Evolutionary conservation across 257 asterid genomes (phyloP).

Genomic region (Mentha longifolia): DNA sequence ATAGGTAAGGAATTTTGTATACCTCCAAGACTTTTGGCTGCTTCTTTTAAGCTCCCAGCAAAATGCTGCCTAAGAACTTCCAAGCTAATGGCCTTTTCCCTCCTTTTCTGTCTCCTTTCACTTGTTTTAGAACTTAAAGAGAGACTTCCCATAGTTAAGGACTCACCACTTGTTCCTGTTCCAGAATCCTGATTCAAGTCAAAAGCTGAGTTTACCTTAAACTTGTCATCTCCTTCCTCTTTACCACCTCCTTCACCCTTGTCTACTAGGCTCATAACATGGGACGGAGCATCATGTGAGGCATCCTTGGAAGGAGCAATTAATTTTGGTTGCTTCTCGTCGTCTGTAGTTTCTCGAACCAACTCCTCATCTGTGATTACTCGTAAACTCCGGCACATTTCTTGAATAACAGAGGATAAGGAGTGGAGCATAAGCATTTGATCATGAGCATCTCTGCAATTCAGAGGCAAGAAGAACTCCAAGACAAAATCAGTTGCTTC

Average conservation of each 20-base stretch:
- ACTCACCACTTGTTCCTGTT: constrained; percentile 35
- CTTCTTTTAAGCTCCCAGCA: constrained; percentile 86
- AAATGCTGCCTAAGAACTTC: constrained; percentile 69
- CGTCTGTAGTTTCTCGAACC: constrained; percentile 48
- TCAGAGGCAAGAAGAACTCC: constrained; percentile 73
- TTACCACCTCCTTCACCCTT: constrained; percentile 48
- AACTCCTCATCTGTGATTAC: constrained; percentile 66
- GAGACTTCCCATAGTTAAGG: constrained; percentile 37
- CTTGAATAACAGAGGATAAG: constrained; percentile 58
- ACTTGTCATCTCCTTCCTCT: constrained; percentile 27
- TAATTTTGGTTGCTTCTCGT: constrained; percentile 28
- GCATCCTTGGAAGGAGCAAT: constrained; percentile 26
- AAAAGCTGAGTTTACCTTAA: constrained; percentile 41
- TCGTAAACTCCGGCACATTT: constrained; percentile 60
- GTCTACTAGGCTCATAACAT: constrained; percentile 42
- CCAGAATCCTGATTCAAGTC: constrained; percentile 45
- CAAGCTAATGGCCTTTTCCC: constrained; percentile 72
- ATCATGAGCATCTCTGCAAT: constrained; percentile 54
- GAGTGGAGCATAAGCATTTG: constrained; percentile 63
- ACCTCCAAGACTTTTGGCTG: constrained; percentile 86
- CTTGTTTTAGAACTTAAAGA: constrained; percentile 45
- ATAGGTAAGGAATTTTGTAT: constrained; percentile 19
- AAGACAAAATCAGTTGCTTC: constrained; percentile 69
- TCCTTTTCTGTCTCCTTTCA: constrained; percentile 54
- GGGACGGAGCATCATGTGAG: constrained; percentile 40